phyloP scores from a whole-genome alignment of 805 yeast genomes.

The Candida xiaguanensis region DNA sequence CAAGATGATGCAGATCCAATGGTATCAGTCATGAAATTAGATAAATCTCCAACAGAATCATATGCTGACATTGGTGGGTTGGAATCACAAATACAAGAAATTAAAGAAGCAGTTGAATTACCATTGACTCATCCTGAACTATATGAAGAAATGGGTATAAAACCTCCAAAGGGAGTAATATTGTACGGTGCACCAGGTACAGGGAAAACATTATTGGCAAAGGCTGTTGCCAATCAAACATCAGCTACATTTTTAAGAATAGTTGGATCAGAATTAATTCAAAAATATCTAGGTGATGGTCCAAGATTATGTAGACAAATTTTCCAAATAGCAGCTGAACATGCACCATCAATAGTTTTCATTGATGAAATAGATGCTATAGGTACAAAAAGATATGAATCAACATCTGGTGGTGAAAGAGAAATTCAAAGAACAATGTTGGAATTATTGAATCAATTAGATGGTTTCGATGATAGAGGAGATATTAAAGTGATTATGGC shows the following conservation, averaged over 20 bases:
- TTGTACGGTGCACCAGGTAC: constrained; percentile 98
- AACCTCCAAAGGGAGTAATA: constrained; percentile 97
- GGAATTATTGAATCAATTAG: constrained; percentile 90
- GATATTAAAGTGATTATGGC: constrained; percentile 98
- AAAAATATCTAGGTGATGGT: constrained; percentile 96
- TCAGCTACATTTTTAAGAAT: constrained; percentile 93
- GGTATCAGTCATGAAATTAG: constrained; percentile 96
- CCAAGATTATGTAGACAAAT: constrained; percentile 92
- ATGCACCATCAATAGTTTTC: constrained; percentile 97
- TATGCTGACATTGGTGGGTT: constrained; percentile 97
- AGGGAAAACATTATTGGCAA: constrained; percentile 91
- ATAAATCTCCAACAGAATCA: constrained; percentile 94
- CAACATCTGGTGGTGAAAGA: constrained; percentile 95
- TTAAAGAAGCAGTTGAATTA: constrained; percentile 93
- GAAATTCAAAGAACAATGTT: constrained; percentile 98
- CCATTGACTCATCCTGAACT: constrained; percentile 96
- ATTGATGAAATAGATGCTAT: constrained; percentile 99
- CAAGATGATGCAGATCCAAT: constrained; percentile 98
- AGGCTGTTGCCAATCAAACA: constrained; percentile 98
- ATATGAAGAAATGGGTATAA: constrained; percentile 97
- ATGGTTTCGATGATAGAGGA: constrained; percentile 96
- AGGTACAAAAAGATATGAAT: constrained; percentile 97
- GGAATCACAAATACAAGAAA: constrained; percentile 94
- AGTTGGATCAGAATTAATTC: constrained; percentile 95
- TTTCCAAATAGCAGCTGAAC: constrained; percentile 93